Evolutionary conservation across 805 yeast species (phyloP).

Genomic region (Yarrowia sp.): DNA sequence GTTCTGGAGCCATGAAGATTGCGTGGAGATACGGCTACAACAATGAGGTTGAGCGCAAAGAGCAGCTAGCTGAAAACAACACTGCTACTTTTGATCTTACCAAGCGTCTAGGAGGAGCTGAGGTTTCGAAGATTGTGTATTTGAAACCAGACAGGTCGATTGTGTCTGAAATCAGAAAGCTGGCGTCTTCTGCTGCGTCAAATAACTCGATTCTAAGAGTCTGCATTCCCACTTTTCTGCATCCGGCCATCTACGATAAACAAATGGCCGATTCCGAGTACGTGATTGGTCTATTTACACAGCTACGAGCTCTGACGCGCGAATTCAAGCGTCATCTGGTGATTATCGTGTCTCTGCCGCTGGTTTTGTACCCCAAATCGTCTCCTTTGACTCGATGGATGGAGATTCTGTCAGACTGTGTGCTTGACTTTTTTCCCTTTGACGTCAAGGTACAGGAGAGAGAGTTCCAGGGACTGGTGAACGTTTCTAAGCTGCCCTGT

Average conservation of each 20-base stretch:
- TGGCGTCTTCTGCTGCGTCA: constrained; percentile 33
- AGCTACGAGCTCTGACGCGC: constrained; percentile 53
- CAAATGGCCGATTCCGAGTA: constrained; percentile 44
- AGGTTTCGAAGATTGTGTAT: neutral
- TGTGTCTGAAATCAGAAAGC: constrained; percentile 44
- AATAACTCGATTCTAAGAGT: constrained; percentile 54
- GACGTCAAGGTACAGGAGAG: constrained; percentile 51
- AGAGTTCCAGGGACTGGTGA: constrained; percentile 68
- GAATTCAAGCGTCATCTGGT: constrained; percentile 47
- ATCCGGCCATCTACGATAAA: constrained; percentile 71
- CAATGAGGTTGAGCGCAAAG: constrained; percentile 31
- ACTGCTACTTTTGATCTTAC: constrained; percentile 71
- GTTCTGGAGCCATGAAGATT: constrained; percentile 58
- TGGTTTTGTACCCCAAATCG: constrained; percentile 61
- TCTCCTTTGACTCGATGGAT: constrained; percentile 47
- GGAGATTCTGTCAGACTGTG: constrained; percentile 63
- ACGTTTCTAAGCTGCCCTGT: constrained; percentile 67
- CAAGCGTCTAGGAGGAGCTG: constrained; percentile 45
- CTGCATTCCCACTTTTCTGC: constrained; percentile 70
- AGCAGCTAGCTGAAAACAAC: neutral
- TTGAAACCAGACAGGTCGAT: constrained; percentile 28
- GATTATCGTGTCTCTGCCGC: constrained; percentile 54
- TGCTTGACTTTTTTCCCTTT: constrained; percentile 76
- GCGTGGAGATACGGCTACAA: constrained; percentile 87
- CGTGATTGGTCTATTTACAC: constrained; percentile 58